Base-by-base conservation (phyloP, 345 rosid genomes). In the Raphanus sativus region DNA sequence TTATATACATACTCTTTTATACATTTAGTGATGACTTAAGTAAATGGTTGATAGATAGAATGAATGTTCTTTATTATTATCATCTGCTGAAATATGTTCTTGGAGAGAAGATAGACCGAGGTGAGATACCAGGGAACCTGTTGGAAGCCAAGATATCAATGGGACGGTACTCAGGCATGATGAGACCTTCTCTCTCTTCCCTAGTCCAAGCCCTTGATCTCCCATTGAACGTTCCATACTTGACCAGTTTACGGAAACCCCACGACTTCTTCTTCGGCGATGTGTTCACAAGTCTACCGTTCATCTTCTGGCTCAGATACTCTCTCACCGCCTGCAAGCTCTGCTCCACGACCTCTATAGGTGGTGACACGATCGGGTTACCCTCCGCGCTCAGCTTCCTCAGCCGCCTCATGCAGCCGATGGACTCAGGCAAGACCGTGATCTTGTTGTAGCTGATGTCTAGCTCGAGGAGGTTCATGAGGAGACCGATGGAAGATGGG, bases 371-470 rank as follows among this genome's bases (percentile, higher is more conserved):
- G 0, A 94, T 83, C 0, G 96, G 97, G 84, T 94, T 94, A 10
- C 98, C 98, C 71, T 94, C 90, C 0, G 89, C 86, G 8, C 83
- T 42, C 1, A 94, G 88, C 84, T 85, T 90, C 55, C 84, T 80
- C 8, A 91, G 81, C 86, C 83, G 86, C 76, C 84, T 84, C 58
- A 94, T 86, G 79, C 96, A 90, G 5, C 94, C 96, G 1, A 94
- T 84, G 30, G 97, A 89, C 40, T 90, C 88, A 0, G 98, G 98
- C 58, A 94, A 80, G 8, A 61, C 25, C 0, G 81, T 70, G 50
- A 94, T 94, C 55, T 77, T 84, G 83, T 94, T 94, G 82, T 91
- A 91, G 71, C 98, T 94, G 9, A 85, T 82, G 56, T 94, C 97
- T 25, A 94, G 55, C 74, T 90, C 98, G 6, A 86, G 83, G 4